phyloP scores from a whole-genome alignment of 208 protist genomes.

The Crithidia sp. region DNA sequence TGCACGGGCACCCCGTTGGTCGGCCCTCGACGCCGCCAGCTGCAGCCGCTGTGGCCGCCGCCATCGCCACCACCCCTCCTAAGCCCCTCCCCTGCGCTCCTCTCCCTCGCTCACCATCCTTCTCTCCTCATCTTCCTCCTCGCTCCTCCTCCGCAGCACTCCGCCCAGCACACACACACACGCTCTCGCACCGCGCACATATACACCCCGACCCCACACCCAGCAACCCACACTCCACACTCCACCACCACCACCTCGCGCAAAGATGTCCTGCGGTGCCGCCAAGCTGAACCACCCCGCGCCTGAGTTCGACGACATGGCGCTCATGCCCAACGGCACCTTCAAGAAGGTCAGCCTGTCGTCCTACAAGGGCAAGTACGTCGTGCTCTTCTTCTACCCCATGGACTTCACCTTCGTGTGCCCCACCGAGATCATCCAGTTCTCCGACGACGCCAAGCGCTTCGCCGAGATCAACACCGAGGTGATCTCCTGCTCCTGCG shows the following conservation, averaged over 20 bases:
- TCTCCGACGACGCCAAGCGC: slow-evolving; percentile 91
- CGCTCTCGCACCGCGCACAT: no score
- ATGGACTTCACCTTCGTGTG: slow-evolving; percentile 98
- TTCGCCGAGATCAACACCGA: slow-evolving; percentile 91
- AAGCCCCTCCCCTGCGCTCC: no score
- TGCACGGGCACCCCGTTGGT: no score
- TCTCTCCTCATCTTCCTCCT: no score
- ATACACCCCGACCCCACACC: no score
- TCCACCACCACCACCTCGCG: background rate
- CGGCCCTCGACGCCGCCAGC: no score
- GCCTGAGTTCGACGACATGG: slow-evolving; percentile 89
- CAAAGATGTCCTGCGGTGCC: slow-evolving; percentile 19
- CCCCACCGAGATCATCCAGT: slow-evolving; percentile 97
- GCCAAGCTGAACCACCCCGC: slow-evolving; percentile 84
- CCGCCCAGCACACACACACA: background rate
- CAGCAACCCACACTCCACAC: background rate
- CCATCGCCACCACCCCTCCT: no score
- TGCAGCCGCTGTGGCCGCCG: no score
- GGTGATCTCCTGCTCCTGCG: slow-evolving; percentile 93
- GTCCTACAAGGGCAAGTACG: slow-evolving; percentile 94
- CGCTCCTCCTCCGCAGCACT: no score
- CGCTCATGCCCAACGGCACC: slow-evolving; percentile 93
- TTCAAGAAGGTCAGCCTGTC: slow-evolving; percentile 93
- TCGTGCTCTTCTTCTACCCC: slow-evolving; percentile 97
- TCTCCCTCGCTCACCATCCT: no score